Base-by-base conservation (phyloP, 192 early-diverging fungal species). In the Coemansia sp. region DNA sequence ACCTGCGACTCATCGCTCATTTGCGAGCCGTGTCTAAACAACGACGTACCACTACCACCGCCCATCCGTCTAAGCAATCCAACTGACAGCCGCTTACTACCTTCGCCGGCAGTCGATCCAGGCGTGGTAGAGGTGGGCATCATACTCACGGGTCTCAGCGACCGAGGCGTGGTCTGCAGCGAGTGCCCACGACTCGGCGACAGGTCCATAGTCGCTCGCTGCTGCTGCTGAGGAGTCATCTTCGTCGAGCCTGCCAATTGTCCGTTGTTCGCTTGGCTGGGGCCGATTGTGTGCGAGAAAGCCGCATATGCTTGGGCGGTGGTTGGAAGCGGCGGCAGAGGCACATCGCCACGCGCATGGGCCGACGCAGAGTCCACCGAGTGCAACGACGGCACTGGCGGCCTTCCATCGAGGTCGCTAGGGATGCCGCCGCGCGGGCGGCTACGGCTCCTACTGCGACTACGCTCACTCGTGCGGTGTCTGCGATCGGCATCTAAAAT, bases 111-210 rank as follows among this genome's bases (percentile, higher is more conserved):
- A 8, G 29, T 16, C 2, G 66, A 64, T 11, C 60, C 65, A 1
- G 71, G 69, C 18, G 70, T 71, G 24, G 38, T 22, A 34, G 71
- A 52, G 29, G 61, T 18, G 15, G 75, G 65, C 67, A 66, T 44
- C 74, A 75, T 73, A 70, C 78, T 81, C 50, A 75, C 74, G 0
- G 78, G 78, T 1, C 78, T 70, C 59, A 75, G 60, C 29, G 65
- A 66, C 60, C 40, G 61, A n/a, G 78, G 70, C 35, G 73, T 73
- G 3, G 73, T 37, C 50, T 72, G 78, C 69, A 81, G 62, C 27
- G 78, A 81, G 22, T 74, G 69, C 39, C 64, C 58, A 2, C 72
- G 77, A 3, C 34, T 50, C 3, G 77, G 72, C 32, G 72, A 65
- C 34, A 70, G 49, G 30, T 74, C 77, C 3, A 70, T 37, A 41